Percentiles rank a stretch among this genome's conserved stretches.
phyloP scores from a whole-genome alignment of 176 grass and related monocot species.

The Zoysia japonica region DNA sequence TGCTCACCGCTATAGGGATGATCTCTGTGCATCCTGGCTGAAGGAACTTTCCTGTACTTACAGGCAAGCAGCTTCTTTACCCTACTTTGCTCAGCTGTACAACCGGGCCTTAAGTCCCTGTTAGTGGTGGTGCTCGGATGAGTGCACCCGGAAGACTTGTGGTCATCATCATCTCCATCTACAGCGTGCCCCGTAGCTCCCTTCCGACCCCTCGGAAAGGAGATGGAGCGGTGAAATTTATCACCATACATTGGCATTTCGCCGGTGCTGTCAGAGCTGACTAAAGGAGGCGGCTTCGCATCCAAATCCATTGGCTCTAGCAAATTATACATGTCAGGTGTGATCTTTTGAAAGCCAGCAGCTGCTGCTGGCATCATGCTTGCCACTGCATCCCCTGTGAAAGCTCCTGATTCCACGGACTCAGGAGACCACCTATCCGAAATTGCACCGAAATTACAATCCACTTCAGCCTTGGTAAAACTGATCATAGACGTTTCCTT shows the following conservation, averaged over 20 bases:
- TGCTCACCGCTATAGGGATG: constrained; percentile 63
- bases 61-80: constrained; percentile 68
- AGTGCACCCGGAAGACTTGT: constrained; percentile 87
- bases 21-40: constrained; percentile 50
- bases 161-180: constrained; percentile 84
- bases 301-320: constrained; percentile 62
- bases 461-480: constrained; percentile 40
- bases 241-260: constrained; percentile 60
- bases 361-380: constrained; percentile 31
- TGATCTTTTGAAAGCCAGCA: constrained; percentile 35
- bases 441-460: constrained; percentile 32
- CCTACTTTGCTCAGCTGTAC: constrained; percentile 56
- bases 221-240: constrained; percentile 43
- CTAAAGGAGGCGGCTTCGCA: constrained; percentile 67
- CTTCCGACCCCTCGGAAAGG: constrained; percentile 52
- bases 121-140: constrained; percentile 62
- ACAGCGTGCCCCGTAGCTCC: constrained; percentile 42
- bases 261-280: constrained; percentile 86
- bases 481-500: constrained; percentile 61
- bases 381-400: constrained; percentile 44
- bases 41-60: constrained; percentile 61
- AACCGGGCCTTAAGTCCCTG: constrained; percentile 57
- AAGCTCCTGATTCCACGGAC: constrained; percentile 53
- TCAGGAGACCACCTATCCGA: constrained; percentile 55
- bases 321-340: constrained; percentile 56